phyloP scores from a whole-genome alignment of 2,329 filamentous ascomycete species.

The Ascochyta lentis region DNA sequence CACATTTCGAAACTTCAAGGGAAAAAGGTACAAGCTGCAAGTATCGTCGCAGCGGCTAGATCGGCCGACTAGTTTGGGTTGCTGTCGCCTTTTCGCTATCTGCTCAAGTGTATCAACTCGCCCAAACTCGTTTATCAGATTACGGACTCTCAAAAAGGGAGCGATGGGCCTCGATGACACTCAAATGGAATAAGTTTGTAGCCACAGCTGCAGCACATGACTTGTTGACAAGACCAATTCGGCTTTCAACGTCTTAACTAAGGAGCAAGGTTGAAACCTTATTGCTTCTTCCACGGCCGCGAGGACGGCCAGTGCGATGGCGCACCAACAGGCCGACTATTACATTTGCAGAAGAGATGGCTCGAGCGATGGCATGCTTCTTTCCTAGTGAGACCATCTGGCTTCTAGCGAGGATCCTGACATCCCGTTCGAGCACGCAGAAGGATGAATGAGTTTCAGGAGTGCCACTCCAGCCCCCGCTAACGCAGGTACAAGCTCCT shows the following conservation, averaged over 20 bases:
- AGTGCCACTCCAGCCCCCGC: slow-evolving; percentile 31
- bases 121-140: slow-evolving; percentile 12
- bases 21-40: background rate
- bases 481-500: slow-evolving; percentile 48
- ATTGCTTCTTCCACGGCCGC: slow-evolving; percentile 25
- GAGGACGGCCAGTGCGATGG: slow-evolving; percentile 24
- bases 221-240: slow-evolving; percentile 23
- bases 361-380: slow-evolving; percentile 24
- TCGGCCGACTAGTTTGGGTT: slow-evolving; percentile 22
- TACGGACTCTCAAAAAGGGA: slow-evolving; percentile 4
- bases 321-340: slow-evolving; percentile 17
- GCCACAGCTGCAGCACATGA: slow-evolving; percentile 26
- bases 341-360: slow-evolving; percentile 24
- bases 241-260: slow-evolving; percentile 22
- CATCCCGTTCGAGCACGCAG: slow-evolving; percentile 27
- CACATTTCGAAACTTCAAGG: background rate
- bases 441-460: slow-evolving; percentile 43
- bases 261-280: slow-evolving; percentile 27
- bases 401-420: slow-evolving; percentile 30
- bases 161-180: slow-evolving; percentile 6
- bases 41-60: slow-evolving; percentile 10
- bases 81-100: slow-evolving; percentile 4
- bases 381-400: slow-evolving; percentile 30
- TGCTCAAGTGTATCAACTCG: slow-evolving; percentile 19
- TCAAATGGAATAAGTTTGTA: slow-evolving; percentile 10